Percentiles rank a stretch among this genome's conserved stretches.
These are phyloP conservation scores for Cutaneotrichosporon daszewskae DNA, from an alignment of 1,284 basidiomycete species.

Conservation along the genomic window DNA sequence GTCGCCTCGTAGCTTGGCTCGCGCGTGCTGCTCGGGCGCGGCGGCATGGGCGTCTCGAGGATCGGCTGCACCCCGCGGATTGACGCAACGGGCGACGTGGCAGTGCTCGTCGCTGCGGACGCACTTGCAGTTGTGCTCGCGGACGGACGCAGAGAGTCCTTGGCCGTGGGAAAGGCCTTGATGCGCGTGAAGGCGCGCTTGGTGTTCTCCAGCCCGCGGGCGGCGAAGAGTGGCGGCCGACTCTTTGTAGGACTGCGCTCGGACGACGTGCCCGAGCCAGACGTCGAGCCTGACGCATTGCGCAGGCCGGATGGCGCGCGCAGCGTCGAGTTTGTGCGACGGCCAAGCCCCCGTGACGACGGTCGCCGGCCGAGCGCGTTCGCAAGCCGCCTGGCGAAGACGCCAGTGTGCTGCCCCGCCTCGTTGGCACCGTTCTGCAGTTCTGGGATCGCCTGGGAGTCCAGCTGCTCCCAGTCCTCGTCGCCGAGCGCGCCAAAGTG, in stretches of 20 bases:
- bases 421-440: slow-evolving; percentile 26
- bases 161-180: slow-evolving; percentile 30
- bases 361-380: slow-evolving; percentile 25
- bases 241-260: slow-evolving; percentile 8
- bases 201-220: slow-evolving; percentile 27
- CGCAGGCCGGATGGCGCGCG: slow-evolving; percentile 14
- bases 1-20: background rate
- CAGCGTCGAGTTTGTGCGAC: slow-evolving; percentile 11
- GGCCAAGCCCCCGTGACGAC: slow-evolving; percentile 15
- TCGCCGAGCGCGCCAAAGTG: slow-evolving; percentile 25
- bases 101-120: background rate
- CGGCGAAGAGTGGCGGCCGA: slow-evolving; percentile 15
- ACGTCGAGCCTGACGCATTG: slow-evolving; percentile 11
- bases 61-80: slow-evolving; percentile 5
- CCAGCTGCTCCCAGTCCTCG: slow-evolving; percentile 37
- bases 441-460: slow-evolving; percentile 15
- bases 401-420: slow-evolving; percentile 12
- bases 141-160: slow-evolving; percentile 1
- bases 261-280: slow-evolving; percentile 17
- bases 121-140: background rate
- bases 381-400: slow-evolving; percentile 16
- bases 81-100: slow-evolving; percentile 7
- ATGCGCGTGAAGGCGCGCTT: slow-evolving; percentile 29
- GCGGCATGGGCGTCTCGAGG: background rate
- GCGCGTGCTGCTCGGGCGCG: background rate